Conservation (phyloP, 139 green algal genomes). For the Volvox reticuliferus region DNA sequence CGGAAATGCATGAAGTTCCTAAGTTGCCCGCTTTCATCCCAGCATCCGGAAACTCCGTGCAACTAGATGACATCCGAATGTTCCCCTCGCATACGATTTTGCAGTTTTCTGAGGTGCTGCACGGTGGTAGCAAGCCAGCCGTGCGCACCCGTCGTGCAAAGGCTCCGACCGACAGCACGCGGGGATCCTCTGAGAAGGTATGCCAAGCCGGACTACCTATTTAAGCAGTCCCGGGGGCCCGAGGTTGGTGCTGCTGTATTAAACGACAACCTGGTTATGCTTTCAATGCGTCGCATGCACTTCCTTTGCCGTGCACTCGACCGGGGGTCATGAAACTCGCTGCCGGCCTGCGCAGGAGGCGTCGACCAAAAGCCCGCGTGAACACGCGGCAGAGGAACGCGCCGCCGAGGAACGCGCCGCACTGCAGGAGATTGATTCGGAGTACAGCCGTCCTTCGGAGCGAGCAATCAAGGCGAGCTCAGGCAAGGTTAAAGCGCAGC, state of each 20-base stretch:
- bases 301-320: too few species aligned
- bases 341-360: neutral
- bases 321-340: too few species aligned
- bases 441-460: neutral
- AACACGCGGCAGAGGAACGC: neutral
- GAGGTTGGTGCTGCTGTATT: too few species aligned
- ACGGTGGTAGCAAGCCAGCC: constrained; percentile 31
- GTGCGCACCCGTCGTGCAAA: neutral
- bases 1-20: too few species aligned
- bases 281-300: too few species aligned
- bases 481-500: neutral
- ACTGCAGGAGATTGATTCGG: neutral
- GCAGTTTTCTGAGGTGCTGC: constrained; percentile 36
- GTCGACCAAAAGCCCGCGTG: neutral
- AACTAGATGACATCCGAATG: too few species aligned
- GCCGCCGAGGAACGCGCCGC: neutral
- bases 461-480: neutral
- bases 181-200: constrained; percentile 10
- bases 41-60: too few species aligned
- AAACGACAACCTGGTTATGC: too few species aligned
- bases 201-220: neutral
- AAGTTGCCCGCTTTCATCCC: too few species aligned
- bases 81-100: too few species aligned
- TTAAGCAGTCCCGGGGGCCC: neutral
- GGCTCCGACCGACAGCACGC: neutral